Percentiles rank a stretch among this genome's conserved stretches.
phyloP scores from a whole-genome alignment of 2,329 filamentous ascomycete species.

The Neofusicoccum umdonicola region DNA sequence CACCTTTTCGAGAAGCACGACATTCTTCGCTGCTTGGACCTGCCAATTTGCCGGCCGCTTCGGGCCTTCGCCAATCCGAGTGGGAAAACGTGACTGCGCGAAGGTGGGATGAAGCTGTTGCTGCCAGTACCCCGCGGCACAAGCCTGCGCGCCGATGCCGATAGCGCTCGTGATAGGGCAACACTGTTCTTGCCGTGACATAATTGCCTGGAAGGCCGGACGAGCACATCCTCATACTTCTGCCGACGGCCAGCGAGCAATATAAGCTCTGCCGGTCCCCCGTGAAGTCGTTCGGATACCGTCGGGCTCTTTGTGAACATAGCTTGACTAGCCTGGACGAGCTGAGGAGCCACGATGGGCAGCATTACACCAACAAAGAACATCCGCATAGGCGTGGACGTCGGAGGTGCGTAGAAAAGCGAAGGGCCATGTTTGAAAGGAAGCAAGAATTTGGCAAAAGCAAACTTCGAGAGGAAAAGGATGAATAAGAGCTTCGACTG shows the following conservation, averaged over 20 bases:
- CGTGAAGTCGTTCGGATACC: too few species aligned
- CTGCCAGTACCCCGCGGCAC: neutral
- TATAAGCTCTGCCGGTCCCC: neutral
- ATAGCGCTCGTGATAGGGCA: slow-evolving; percentile 10
- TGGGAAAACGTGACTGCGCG: neutral
- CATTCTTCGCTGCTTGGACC: neutral
- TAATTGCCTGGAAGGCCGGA: neutral
- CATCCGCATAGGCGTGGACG: slow-evolving; percentile 45
- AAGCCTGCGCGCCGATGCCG: neutral
- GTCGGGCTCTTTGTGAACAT: too few species aligned
- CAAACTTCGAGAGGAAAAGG: neutral
- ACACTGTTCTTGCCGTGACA: neutral
- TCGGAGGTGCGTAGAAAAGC: slow-evolving; percentile 32
- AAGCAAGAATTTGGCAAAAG: neutral
- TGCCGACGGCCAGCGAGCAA: neutral
- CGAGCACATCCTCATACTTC: neutral
- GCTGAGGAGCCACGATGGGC: neutral
- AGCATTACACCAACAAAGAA: slow-evolving; percentile 16
- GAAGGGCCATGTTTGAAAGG: too few species aligned
- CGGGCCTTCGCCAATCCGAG: neutral
- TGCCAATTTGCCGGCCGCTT: neutral
- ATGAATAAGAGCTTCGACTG: neutral
- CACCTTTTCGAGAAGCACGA: neutral
- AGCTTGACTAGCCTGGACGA: too few species aligned
- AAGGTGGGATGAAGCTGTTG: slow-evolving; percentile 2